These are phyloP conservation scores for Westerdykella sp. DNA, from an alignment of 2,329 filamentous ascomycete species.

Conservation along the genomic window DNA sequence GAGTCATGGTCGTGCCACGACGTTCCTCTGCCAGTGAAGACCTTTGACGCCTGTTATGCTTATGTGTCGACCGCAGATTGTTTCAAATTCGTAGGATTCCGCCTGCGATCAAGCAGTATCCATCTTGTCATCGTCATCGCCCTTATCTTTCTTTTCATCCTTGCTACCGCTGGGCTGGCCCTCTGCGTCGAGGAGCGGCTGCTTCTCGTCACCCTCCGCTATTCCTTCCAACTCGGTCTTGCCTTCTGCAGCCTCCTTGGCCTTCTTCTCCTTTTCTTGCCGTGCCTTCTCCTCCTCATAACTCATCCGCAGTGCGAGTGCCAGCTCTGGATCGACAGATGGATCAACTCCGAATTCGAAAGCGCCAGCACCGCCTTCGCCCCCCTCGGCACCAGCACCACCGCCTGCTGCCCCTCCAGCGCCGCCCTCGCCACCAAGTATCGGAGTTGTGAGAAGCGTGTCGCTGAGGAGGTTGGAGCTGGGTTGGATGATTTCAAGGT, in stretches of 20 bases:
- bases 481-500: constrained; percentile 84
- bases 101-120: constrained; percentile 64
- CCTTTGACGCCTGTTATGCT: constrained; percentile 6
- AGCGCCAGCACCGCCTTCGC: constrained; percentile 51
- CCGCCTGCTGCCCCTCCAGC: constrained; percentile 51
- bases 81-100: neutral
- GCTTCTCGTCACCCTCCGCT: constrained; percentile 59
- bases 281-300: constrained; percentile 97
- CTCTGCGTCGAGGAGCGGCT: constrained; percentile 58
- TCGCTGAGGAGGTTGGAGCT: constrained; percentile 90
- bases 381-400: constrained; percentile 48
- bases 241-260: constrained; percentile 63
- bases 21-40: neutral
- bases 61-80: neutral
- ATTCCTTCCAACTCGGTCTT: constrained; percentile 76
- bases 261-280: constrained; percentile 76
- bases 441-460: constrained; percentile 80
- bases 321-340: constrained; percentile 84
- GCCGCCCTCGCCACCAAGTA: constrained; percentile 75
- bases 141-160: constrained; percentile 45
- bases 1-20: too few species aligned
- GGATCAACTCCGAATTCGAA: constrained; percentile 91
- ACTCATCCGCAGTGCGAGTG: constrained; percentile 90
- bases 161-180: constrained; percentile 60
- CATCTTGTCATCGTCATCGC: constrained; percentile 71